Evolutionary conservation across 495 filamentous ascomycete species (phyloP).

Genomic region (Tuber microsphaerosporum): DNA sequence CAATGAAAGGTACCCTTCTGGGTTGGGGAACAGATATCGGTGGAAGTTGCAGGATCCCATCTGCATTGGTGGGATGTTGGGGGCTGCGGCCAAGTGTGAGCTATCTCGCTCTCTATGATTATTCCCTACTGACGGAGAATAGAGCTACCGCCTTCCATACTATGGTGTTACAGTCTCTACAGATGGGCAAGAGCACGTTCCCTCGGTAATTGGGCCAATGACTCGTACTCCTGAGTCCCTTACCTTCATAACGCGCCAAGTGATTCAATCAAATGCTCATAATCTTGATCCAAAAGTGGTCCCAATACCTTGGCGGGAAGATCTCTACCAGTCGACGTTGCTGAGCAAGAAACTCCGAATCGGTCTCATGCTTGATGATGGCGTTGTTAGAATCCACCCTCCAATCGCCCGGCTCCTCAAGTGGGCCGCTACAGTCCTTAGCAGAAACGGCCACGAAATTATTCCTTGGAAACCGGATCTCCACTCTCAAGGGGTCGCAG

Average conservation of each 20-base stretch:
- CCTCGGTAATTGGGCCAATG: slow-evolving; percentile 51
- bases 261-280: slow-evolving; percentile 46
- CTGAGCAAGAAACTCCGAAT: slow-evolving; percentile 47
- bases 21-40: slow-evolving; percentile 68
- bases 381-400: slow-evolving; percentile 49
- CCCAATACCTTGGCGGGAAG: slow-evolving; percentile 48
- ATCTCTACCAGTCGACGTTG: slow-evolving; percentile 42
- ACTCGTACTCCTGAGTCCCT: slow-evolving; percentile 43
- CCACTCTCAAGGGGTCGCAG: slow-evolving; percentile 16
- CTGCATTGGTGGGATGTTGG: slow-evolving; percentile 58
- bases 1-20: slow-evolving; percentile 50
- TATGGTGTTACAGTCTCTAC: slow-evolving; percentile 48
- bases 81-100: slow-evolving; percentile 50
- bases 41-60: slow-evolving; percentile 60
- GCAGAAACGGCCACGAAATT: slow-evolving; percentile 48
- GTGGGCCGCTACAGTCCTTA: slow-evolving; percentile 43
- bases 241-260: slow-evolving; percentile 44
- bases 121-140: not conserved
- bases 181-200: slow-evolving; percentile 52
- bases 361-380: slow-evolving; percentile 49
- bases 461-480: slow-evolving; percentile 48
- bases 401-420: slow-evolving; percentile 47
- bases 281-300: slow-evolving; percentile 47
- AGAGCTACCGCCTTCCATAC: slow-evolving; percentile 46
- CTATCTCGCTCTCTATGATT: not conserved